Conservation (phyloP, 2,329 filamentous ascomycete genomes). For the Aspergillus pseudoterreus region DNA sequence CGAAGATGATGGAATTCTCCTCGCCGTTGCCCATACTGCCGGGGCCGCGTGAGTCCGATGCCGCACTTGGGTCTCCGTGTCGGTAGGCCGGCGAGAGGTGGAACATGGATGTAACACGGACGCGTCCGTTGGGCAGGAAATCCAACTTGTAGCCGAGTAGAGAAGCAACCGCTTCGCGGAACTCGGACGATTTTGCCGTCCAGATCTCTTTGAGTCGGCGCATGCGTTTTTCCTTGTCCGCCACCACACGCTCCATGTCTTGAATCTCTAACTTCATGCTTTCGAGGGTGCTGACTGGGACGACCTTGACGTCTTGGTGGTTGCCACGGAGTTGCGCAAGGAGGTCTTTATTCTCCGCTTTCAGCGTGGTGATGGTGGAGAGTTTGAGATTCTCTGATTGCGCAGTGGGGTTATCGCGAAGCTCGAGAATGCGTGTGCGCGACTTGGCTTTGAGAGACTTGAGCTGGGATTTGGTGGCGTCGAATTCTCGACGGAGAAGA, state of each 20-base stretch:
- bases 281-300: constrained; percentile 74
- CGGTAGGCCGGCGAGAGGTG: constrained; percentile 59
- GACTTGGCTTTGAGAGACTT: constrained; percentile 62
- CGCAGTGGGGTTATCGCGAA: constrained; percentile 89
- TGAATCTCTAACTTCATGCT: constrained; percentile 71
- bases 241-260: constrained; percentile 66
- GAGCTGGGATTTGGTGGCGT: constrained; percentile 70
- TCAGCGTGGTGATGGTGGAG: constrained; percentile 70
- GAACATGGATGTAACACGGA: constrained; percentile 83
- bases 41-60: constrained; percentile 54
- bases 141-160: constrained; percentile 92
- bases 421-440: constrained; percentile 76
- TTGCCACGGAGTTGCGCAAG: constrained; percentile 64
- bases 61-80: constrained; percentile 46
- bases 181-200: constrained; percentile 85
- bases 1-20: constrained; percentile 69
- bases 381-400: constrained; percentile 81
- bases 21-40: constrained; percentile 46
- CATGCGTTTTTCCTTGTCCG: constrained; percentile 72
- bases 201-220: constrained; percentile 88
- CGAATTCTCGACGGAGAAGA: constrained; percentile 71
- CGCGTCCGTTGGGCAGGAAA: constrained; percentile 95
- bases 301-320: constrained; percentile 52
- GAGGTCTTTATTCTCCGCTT: constrained; percentile 79
- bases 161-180: constrained; percentile 89